Evolutionary conservation across 2,329 filamentous ascomycete species (phyloP).

Genomic region (Epichloe hybrida): DNA sequence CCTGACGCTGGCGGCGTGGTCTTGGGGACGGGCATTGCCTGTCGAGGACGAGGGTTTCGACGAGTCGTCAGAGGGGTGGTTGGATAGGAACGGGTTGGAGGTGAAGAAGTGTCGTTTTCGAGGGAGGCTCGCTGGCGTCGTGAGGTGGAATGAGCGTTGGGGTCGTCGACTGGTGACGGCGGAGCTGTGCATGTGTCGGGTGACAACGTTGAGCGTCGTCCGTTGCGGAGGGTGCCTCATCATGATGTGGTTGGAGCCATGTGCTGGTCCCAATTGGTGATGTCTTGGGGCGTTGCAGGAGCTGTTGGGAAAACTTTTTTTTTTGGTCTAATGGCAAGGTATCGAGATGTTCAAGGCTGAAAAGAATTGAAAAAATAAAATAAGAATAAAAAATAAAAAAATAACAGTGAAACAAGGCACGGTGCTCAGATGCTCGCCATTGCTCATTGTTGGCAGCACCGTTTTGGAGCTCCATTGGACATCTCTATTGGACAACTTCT

Average conservation of each 20-base stretch:
- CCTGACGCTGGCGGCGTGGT: constrained; percentile 21
- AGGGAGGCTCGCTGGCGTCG: constrained; percentile 28
- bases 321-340: not conserved
- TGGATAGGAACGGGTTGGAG: constrained; percentile 42
- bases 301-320: not conserved
- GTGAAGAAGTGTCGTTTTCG: constrained; percentile 52
- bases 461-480: too few relatives aligned
- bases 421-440: too few relatives aligned
- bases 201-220: constrained; percentile 17
- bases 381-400: too few relatives aligned
- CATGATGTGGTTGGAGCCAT: constrained; percentile 12
- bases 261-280: not conserved
- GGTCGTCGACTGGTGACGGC: constrained; percentile 14
- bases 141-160: constrained; percentile 32
- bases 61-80: constrained; percentile 12
- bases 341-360: not conserved
- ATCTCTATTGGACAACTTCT: too few relatives aligned
- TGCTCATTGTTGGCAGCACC: too few relatives aligned
- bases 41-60: constrained; percentile 8
- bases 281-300: not conserved
- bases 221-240: constrained; percentile 22
- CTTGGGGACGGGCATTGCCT: not conserved
- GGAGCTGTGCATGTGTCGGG: constrained; percentile 17
- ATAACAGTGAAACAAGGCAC: too few relatives aligned
- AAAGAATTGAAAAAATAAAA: too few relatives aligned